A percentile compares a stretch with the other conserved stretches of the same genome.
Evolutionary conservation across 2,329 filamentous ascomycete genomes (phyloP).

Genomic region (Raffaelea ambrosiae): DNA sequence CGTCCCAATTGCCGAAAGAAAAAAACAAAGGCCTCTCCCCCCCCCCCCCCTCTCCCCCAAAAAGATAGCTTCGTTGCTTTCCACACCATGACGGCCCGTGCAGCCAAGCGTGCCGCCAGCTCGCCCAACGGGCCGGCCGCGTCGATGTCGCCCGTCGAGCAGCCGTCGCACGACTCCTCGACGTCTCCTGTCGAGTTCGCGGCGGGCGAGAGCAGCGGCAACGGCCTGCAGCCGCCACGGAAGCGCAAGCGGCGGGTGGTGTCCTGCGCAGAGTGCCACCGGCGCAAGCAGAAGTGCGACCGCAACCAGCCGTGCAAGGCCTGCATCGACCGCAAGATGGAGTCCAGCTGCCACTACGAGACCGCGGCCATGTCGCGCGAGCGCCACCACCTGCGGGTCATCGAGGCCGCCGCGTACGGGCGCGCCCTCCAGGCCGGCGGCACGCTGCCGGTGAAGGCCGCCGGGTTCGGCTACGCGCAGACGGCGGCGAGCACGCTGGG

Average conservation of each 20-base stretch:
- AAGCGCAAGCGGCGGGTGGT: slow-evolving; percentile 54
- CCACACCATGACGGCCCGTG: slow-evolving; percentile 3
- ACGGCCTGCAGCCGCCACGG: slow-evolving; percentile 31
- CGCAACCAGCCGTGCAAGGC: slow-evolving; percentile 51
- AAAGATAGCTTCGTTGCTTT: neutral
- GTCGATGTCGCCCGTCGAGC: no score
- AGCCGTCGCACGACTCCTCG: no score
- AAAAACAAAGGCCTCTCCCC: no score
- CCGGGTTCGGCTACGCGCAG: slow-evolving; percentile 46
- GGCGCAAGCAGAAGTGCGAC: slow-evolving; percentile 58
- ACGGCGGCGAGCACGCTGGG: slow-evolving; percentile 43
- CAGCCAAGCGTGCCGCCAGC: slow-evolving; percentile 7
- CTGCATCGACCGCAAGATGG: slow-evolving; percentile 48
- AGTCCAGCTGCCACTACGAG: slow-evolving; percentile 49
- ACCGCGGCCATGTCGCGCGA: slow-evolving; percentile 35
- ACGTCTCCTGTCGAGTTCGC: neutral
- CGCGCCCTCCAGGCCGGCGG: slow-evolving; percentile 17
- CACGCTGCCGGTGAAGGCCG: slow-evolving; percentile 31
- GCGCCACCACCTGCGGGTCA: slow-evolving; percentile 18
- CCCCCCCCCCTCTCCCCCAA: no score
- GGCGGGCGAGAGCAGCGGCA: neutral
- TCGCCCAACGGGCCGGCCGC: neutral
- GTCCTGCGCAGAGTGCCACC: slow-evolving; percentile 56
- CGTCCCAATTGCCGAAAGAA: no score
- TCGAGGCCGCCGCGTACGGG: slow-evolving; percentile 11